Conservation (phyloP, 2,329 filamentous ascomycete species). For the Colletotrichum spinosum region DNA sequence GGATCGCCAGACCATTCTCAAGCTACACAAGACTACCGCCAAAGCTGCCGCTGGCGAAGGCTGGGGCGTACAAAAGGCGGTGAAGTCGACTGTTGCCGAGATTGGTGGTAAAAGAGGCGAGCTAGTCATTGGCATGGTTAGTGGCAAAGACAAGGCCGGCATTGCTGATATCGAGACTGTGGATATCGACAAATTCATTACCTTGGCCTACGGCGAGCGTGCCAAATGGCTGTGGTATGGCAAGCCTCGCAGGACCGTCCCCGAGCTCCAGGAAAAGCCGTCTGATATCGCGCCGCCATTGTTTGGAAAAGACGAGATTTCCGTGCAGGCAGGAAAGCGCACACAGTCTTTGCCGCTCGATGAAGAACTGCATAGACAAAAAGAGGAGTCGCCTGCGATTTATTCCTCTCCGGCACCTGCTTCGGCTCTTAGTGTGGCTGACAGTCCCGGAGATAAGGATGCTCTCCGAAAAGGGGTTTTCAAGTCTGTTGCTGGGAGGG, state of each 20-base stretch:
- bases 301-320: conserved; percentile 67
- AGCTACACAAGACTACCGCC: conserved; percentile 84
- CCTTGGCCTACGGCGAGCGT: conserved; percentile 82
- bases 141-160: conserved; percentile 85
- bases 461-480: conserved; percentile 75
- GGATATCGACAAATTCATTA: conserved; percentile 86
- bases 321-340: conserved; percentile 57
- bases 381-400: conserved; percentile 58
- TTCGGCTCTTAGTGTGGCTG: conserved; percentile 59
- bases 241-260: conserved; percentile 77
- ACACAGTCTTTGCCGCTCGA: conserved; percentile 64
- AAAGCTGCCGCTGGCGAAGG: conserved; percentile 91
- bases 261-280: conserved; percentile 59
- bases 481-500: conserved; percentile 82
- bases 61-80: conserved; percentile 92
- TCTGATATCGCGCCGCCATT: conserved; percentile 59
- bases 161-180: conserved; percentile 94
- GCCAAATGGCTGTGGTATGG: conserved; percentile 96
- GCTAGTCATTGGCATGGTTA: conserved; percentile 95
- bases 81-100: conserved; percentile 95
- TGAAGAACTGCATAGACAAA: conserved; percentile 60
- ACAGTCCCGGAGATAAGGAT: conserved; percentile 65
- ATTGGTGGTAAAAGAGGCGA: conserved; percentile 94
- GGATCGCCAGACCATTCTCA: conserved; percentile 85
- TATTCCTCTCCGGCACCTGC: conserved; percentile 58